These are phyloP conservation scores for Cyclotella choctawhatcheeana DNA, from an alignment of 108 stramenopile species.

Conservation along the genomic window DNA sequence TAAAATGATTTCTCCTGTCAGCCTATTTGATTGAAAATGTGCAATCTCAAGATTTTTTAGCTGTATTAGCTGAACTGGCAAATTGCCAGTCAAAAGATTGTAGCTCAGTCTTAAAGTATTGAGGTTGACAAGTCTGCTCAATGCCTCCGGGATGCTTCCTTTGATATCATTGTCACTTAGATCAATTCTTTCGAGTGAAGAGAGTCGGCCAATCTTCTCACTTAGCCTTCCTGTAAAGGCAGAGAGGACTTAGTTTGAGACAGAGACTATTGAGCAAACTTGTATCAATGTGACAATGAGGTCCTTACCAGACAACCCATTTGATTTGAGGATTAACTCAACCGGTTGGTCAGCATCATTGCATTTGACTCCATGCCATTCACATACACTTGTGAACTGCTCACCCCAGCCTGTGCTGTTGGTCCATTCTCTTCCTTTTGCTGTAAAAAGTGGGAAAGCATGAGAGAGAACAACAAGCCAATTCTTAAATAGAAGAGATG, in stretches of 20 bases:
- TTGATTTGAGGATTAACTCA: constrained; percentile 13
- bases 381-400: neutral
- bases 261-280: too few relatives aligned
- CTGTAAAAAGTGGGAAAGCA: neutral
- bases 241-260: constrained; percentile 28
- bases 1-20: constrained; percentile 11
- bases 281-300: constrained; percentile 2
- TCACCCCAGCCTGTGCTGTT: constrained; percentile 7
- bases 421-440: constrained; percentile 32
- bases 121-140: constrained; percentile 54
- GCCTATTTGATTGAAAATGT: constrained; percentile 34
- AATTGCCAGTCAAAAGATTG: constrained; percentile 51
- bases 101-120: constrained; percentile 50
- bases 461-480: neutral
- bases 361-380: constrained; percentile 26
- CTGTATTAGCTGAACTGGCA: constrained; percentile 13
- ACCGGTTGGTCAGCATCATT: neutral
- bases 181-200: constrained; percentile 49
- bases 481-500: too few relatives aligned
- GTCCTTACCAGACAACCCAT: constrained; percentile 46
- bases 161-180: constrained; percentile 59
- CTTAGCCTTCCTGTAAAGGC: constrained; percentile 49
- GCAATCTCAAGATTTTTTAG: constrained; percentile 17
- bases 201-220: constrained; percentile 42
- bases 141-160: constrained; percentile 61